A percentile compares a stretch with the other conserved stretches of the same genome.
Evolutionary conservation across 2,329 filamentous ascomycete species (phyloP).

Genomic region (Raffaelea ambrosiae): DNA sequence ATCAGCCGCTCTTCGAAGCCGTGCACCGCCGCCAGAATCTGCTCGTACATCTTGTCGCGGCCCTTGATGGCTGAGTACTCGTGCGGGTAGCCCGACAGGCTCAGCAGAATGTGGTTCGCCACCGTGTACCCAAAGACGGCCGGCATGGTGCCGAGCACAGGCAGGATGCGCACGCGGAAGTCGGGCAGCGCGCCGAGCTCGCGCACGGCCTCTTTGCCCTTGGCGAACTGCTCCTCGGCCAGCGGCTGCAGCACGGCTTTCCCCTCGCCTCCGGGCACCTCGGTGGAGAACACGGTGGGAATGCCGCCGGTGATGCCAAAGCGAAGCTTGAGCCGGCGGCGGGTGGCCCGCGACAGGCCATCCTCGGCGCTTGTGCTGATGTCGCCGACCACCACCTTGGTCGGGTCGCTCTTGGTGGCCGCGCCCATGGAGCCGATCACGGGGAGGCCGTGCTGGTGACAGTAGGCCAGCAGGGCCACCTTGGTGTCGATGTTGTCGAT

Average conservation of each 20-base stretch:
- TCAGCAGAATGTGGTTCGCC: constrained; percentile 87
- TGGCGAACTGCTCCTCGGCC: constrained; percentile 77
- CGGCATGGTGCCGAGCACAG: constrained; percentile 93
- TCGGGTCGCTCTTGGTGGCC: constrained; percentile 82
- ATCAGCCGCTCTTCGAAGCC: constrained; percentile 70
- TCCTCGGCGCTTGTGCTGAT: constrained; percentile 86
- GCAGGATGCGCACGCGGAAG: constrained; percentile 89
- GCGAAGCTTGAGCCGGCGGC: constrained; percentile 65
- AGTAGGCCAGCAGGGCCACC: constrained; percentile 82
- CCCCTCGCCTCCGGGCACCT: constrained; percentile 71
- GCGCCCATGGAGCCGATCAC: constrained; percentile 96
- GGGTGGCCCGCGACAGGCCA: constrained; percentile 74
- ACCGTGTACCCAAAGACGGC: constrained; percentile 88
- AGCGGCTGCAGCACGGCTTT: constrained; percentile 86
- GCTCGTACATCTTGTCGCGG: constrained; percentile 86
- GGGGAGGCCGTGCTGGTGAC: constrained; percentile 64
- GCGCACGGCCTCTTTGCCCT: constrained; percentile 63
- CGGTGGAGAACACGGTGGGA: constrained; percentile 84
- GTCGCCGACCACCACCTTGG: constrained; percentile 80
- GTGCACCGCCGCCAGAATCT: constrained; percentile 67
- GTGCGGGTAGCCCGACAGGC: constrained; percentile 72
- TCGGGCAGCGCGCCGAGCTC: constrained; percentile 85
- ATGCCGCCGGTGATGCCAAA: constrained; percentile 73
- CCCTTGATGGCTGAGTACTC: constrained; percentile 76
- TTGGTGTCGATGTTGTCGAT: constrained; percentile 99